Base-by-base conservation (phyloP, 495 filamentous ascomycete species). In the Polyplosphaeria fusca region DNA sequence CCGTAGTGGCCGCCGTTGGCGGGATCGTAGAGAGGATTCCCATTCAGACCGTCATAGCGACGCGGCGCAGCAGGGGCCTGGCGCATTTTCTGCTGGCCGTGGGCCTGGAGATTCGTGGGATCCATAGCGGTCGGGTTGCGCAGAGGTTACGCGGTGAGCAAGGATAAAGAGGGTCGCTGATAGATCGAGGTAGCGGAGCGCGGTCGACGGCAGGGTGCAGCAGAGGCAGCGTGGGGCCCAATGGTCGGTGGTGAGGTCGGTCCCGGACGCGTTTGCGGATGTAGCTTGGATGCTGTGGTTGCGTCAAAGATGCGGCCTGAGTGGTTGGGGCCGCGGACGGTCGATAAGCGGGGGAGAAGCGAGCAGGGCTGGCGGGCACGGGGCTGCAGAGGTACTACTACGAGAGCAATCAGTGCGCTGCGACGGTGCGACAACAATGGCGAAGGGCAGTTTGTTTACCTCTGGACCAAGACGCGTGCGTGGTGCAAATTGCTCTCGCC, bases 1-100 rank as follows among this genome's bases (percentile, higher is more conserved):
- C 89, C 91, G 75, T 94, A 95, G 72, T 95, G 91, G 52, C 91
- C 91, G 52, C 88, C 89, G 67, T 88, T 83, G 58, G 75, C 73
- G 41, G 84, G 79, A 73, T 96, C 89, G 72, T 96, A 96, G 12
- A 82, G 74, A 46, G 85, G 84, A 60, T 78, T 61, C 9, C 70
- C 70, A 49, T 72, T 66, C 45, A 56, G 47, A 18, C 71, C 71
- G 46, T 74, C 71, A 40, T 74, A 74, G 39, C 63, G 60, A 27
- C 45, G 66, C 42, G 52, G 64, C 13, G 43, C 58, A 26, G 51
- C 57, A 24, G 51, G 40, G 12, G 49, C 41, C 67, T 79, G 81
- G 67, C 79, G 81, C 62, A 79, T 75, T 60, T 71, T 74, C 53
- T 71, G 68, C 67, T 82, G 81, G 55, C 58, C 50, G 45, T 79